Conservation (phyloP, 768 basidiomycete genomes). For the Suillus paluster region DNA sequence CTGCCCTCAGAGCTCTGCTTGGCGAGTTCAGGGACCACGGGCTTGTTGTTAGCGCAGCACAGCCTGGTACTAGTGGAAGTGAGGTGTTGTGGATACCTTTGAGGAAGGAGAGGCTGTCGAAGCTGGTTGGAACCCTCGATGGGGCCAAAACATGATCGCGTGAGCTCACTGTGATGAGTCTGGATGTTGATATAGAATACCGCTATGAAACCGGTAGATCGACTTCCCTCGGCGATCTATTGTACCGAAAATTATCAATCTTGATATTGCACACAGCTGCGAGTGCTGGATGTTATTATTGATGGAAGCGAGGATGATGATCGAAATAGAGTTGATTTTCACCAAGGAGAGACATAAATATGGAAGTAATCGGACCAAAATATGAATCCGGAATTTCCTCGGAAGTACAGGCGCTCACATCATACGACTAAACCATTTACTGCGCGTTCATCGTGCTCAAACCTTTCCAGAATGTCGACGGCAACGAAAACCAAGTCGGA, state of each 20-base stretch:
- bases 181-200: not conserved
- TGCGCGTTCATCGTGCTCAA: not conserved
- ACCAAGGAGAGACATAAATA: not conserved
- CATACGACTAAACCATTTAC: not conserved
- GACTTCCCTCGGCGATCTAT: too few relatives aligned
- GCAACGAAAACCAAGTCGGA: constrained; percentile 15
- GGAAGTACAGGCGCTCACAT: not conserved
- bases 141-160: not conserved
- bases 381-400: not conserved
- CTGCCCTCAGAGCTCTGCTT: constrained; percentile 77
- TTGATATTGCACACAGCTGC: too few relatives aligned
- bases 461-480: constrained; percentile 20
- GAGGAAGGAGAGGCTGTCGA: constrained; percentile 70
- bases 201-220: too few relatives aligned
- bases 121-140: constrained; percentile 43
- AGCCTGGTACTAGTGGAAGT: constrained; percentile 47
- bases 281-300: too few relatives aligned
- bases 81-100: constrained; percentile 89
- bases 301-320: too few relatives aligned
- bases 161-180: not conserved
- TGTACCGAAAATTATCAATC: too few relatives aligned
- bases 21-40: constrained; percentile 93
- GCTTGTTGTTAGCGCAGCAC: constrained; percentile 62
- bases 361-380: constrained; percentile 9
- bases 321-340: too few relatives aligned